Conservation (phyloP, 768 basidiomycete genomes). For the Auricularia sp. region DNA sequence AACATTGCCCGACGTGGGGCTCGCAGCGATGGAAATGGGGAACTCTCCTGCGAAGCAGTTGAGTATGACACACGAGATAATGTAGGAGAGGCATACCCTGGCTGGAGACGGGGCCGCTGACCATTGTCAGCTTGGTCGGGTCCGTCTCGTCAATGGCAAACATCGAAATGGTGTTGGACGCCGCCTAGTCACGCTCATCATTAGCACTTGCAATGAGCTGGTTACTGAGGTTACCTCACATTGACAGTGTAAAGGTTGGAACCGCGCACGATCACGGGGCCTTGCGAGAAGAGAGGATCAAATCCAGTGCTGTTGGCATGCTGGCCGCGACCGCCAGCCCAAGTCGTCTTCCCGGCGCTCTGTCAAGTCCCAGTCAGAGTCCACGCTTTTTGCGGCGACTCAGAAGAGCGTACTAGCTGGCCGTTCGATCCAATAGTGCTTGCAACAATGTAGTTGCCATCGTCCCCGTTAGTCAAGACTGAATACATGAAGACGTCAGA, state of each 20-base stretch:
- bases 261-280: conserved; percentile 27
- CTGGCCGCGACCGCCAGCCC: conserved; percentile 19
- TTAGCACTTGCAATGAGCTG: neutral
- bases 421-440: conserved; percentile 33
- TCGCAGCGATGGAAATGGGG: conserved; percentile 25
- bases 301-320: conserved; percentile 19
- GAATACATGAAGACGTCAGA: neutral
- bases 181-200: conserved; percentile 3
- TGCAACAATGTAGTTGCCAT: conserved; percentile 35
- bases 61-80: neutral
- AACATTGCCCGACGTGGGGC: conserved; percentile 22
- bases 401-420: conserved; percentile 8
- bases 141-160: conserved; percentile 24
- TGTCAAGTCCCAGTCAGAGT: conserved; percentile 13
- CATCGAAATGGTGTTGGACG: conserved; percentile 26
- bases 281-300: conserved; percentile 35
- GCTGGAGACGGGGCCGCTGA: conserved; percentile 15
- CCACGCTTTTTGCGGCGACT: neutral
- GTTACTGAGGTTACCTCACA: conserved; percentile 9
- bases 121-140: conserved; percentile 13
- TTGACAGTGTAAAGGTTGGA: conserved; percentile 30
- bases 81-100: neutral
- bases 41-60: conserved; percentile 14
- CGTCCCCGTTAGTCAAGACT: conserved; percentile 44
- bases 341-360: conserved; percentile 19